Evolutionary conservation across 129 eudicot genomes (phyloP), one percentile per base, ranked within the genome.

Genomic region (Gnaphalium uliginosum): DNA sequence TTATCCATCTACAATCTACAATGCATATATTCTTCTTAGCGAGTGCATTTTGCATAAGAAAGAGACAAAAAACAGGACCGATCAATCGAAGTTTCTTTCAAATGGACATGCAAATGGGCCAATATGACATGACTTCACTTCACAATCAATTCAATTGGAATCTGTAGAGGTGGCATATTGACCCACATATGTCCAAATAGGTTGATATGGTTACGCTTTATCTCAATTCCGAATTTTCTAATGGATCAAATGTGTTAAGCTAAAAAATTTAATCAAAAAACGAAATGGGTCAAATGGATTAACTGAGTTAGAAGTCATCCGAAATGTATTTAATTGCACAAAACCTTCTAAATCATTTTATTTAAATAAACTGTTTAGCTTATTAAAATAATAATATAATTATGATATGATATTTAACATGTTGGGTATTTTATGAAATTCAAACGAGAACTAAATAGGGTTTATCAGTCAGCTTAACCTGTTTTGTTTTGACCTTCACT

Each of bases 41-140:
- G 21, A 50, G 54, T 76, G 56, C 17, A 14, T 25, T 66, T 66
- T 53, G 51, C 32, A 11, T 51, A 54, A 67, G 22, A 22, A 10
- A 64, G 19, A 13, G 25, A 22, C 22, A 8, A 27, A 27, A 46
- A 30, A 14, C 32, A 48, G n/a, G 25, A 75, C 33, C 22, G 14
- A 25, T 50, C 53, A 41, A 65, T 50, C 23, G 13, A 53, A 30
- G 37, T 54, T 53, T 56, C 37, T 61, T 74, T 74, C 2, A 25
- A 18, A 33, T 60, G 60, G 19, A 60, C 41, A 26, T 60, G 29
- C 41, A 60, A 25, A 24, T 21, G 27, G 13, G 50, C 54, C 57
- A 73, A 56, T 27, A 68, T 59, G 37, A 60, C 78, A 60, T 41
- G 27, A 26, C n/a, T 22, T 60, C 41, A 41, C 51, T 54, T 72